Percentiles rank a stretch among this genome's conserved stretches.
phyloP scores from a whole-genome alignment of 768 basidiomycete genomes.

The Leucogyrophana mollusca region DNA sequence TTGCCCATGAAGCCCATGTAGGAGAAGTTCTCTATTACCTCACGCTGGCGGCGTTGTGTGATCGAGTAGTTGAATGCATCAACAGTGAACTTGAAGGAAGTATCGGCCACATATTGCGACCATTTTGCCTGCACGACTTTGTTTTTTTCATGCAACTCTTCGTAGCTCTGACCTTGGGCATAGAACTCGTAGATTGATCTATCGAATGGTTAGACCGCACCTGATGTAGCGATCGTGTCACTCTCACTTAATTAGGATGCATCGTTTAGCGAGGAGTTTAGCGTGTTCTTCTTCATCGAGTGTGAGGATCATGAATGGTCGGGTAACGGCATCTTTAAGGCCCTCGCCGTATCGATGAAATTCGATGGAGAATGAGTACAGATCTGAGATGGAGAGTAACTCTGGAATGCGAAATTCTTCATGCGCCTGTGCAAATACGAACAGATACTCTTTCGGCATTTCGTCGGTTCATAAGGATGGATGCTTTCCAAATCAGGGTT shows the following conservation, averaged over 20 bases:
- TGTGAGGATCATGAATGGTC: constrained; percentile 74
- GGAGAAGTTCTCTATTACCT: constrained; percentile 74
- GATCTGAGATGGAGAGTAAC: constrained; percentile 71
- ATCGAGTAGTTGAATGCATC: constrained; percentile 75
- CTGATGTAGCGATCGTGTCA: too few species aligned
- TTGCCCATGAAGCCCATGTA: constrained; percentile 84
- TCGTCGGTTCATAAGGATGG: neutral
- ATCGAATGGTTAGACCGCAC: constrained; percentile 2
- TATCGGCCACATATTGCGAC: constrained; percentile 57
- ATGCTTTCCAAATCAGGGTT: constrained; percentile 1
- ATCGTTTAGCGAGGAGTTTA: constrained; percentile 66
- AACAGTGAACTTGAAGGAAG: constrained; percentile 81
- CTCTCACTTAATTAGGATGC: constrained; percentile 79
- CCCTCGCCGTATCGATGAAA: constrained; percentile 44
- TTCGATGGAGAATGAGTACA: constrained; percentile 61
- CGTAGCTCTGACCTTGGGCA: constrained; percentile 67
- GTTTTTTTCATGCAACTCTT: constrained; percentile 62
- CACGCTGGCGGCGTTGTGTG: constrained; percentile 59
- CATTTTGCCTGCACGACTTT: constrained; percentile 45
- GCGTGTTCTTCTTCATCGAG: constrained; percentile 76
- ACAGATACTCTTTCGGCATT: constrained; percentile 44
- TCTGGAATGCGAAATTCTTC: constrained; percentile 84
- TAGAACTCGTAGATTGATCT: constrained; percentile 83
- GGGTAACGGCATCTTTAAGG: constrained; percentile 42
- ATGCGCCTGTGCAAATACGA: constrained; percentile 82